Evolutionary conservation across 768 basidiomycete genomes (phyloP).

Genomic region (Lactarius trivialis): DNA sequence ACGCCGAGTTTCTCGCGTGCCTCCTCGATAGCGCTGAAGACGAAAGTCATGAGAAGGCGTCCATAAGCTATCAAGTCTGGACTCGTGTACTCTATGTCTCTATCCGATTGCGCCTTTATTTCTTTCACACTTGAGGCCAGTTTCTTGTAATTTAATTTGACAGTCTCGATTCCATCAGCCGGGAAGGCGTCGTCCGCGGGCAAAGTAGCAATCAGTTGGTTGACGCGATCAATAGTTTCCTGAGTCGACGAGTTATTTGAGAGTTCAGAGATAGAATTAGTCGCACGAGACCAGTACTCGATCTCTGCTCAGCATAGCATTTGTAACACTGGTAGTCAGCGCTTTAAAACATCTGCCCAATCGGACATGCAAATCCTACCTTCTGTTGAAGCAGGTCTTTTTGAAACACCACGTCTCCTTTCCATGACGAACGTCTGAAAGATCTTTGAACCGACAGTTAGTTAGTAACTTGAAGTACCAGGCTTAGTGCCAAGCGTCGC

Average conservation of each 20-base stretch:
- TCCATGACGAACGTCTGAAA: conserved; percentile 41
- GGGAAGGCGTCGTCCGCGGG: conserved; percentile 63
- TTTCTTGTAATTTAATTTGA: conserved; percentile 59
- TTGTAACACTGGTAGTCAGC: conserved; percentile 8
- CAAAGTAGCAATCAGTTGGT: conserved; percentile 65
- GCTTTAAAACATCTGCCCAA: conserved; percentile 9
- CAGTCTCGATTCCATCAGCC: conserved; percentile 57
- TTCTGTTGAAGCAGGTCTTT: conserved; percentile 70
- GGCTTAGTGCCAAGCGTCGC: too few species aligned
- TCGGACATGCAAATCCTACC: conserved; percentile 39
- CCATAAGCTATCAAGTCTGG: conserved; percentile 8
- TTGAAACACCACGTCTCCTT: conserved; percentile 52
- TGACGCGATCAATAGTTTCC: conserved; percentile 66
- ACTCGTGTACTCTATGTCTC: conserved; percentile 51
- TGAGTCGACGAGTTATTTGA: conserved; percentile 41
- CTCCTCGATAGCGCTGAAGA: conserved; percentile 58
- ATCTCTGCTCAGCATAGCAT: conserved; percentile 44
- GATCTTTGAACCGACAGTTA: not conserved
- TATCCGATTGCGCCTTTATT: conserved; percentile 49
- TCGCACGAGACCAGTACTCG: conserved; percentile 69
- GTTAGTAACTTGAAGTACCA: too few species aligned
- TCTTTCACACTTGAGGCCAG: conserved; percentile 55
- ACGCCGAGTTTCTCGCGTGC: conserved; percentile 63
- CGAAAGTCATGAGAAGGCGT: conserved; percentile 1
- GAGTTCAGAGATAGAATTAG: conserved; percentile 49